Evolutionary conservation across 495 filamentous ascomycete genomes (phyloP).

Genomic region (Podospora pseudocomata): DNA sequence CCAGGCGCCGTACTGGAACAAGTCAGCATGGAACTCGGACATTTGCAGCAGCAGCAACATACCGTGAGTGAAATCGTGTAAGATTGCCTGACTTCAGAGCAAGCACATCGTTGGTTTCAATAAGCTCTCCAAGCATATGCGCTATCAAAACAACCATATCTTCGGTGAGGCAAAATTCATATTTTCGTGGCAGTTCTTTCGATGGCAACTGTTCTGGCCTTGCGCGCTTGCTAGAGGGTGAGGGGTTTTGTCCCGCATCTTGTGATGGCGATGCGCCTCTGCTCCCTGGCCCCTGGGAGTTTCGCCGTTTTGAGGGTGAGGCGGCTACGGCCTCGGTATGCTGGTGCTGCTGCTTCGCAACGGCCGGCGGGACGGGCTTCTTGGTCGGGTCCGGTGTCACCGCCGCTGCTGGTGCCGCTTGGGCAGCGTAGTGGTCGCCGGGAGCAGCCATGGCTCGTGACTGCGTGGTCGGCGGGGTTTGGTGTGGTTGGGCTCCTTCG

Average conservation of each 20-base stretch:
- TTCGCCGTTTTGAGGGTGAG: slow-evolving; percentile 45
- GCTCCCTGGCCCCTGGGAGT: slow-evolving; percentile 50
- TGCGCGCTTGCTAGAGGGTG: slow-evolving; percentile 50
- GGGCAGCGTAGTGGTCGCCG: slow-evolving; percentile 21
- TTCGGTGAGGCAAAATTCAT: slow-evolving; percentile 73
- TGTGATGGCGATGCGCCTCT: slow-evolving; percentile 21
- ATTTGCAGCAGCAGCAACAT: slow-evolving; percentile 17
- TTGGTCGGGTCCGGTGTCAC: slow-evolving; percentile 8
- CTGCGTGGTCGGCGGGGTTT: slow-evolving; percentile 22
- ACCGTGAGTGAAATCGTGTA: slow-evolving; percentile 94
- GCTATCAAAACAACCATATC: slow-evolving; percentile 87
- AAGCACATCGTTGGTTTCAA: slow-evolving; percentile 86
- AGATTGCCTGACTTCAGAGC: slow-evolving; percentile 78
- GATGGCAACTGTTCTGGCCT: slow-evolving; percentile 40
- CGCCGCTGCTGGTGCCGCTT: slow-evolving; percentile 14
- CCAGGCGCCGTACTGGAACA: slow-evolving; percentile 76
- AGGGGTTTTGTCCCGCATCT: slow-evolving; percentile 29
- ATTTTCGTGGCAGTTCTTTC: slow-evolving; percentile 70
- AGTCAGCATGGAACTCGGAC: background rate
- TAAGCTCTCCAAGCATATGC: slow-evolving; percentile 92
- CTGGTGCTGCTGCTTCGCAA: slow-evolving; percentile 16
- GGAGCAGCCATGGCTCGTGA: slow-evolving; percentile 25
- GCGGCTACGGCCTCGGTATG: slow-evolving; percentile 25
- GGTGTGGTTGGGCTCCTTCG: slow-evolving; percentile 18
- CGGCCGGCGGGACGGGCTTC: slow-evolving; percentile 13